phyloP scores from a whole-genome alignment of 1,284 basidiomycete species.

The Malassezia nana region DNA sequence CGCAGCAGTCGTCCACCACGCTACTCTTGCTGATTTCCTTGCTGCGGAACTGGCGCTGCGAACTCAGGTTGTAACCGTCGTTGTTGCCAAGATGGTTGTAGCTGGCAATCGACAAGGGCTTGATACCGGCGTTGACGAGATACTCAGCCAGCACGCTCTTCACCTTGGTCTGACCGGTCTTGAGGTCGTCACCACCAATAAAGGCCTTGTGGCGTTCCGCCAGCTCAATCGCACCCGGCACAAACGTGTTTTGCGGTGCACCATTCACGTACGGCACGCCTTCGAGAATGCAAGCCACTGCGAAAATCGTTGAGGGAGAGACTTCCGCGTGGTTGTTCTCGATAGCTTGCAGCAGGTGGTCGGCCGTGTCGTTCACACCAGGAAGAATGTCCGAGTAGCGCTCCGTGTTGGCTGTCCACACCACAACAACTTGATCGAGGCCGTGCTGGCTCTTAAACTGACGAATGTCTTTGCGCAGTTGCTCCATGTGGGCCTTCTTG shows the following conservation, averaged over 20 bases:
- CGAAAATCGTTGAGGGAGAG: conserved; percentile 89
- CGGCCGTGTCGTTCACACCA: conserved; percentile 90
- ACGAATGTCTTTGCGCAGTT: conserved; percentile 83
- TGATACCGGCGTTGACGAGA: conserved; percentile 97
- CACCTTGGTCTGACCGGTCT: conserved; percentile 55
- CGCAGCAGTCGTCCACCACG: conserved; percentile 67
- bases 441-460: conserved; percentile 75
- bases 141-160: conserved; percentile 91
- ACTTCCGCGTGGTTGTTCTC: conserved; percentile 78
- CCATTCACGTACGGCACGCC: conserved; percentile 93
- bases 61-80: conserved; percentile 83
- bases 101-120: conserved; percentile 87
- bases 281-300: conserved; percentile 89
- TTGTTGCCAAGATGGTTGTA: conserved; percentile 99
- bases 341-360: conserved; percentile 74
- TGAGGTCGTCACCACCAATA: conserved; percentile 96
- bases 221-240: conserved; percentile 85
- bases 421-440: conserved; percentile 72
- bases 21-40: conserved; percentile 83
- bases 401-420: conserved; percentile 99
- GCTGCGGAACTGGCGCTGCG: conserved; percentile 86
- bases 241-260: conserved; percentile 97
- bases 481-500: conserved; percentile 83
- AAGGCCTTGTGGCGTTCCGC: conserved; percentile 81
- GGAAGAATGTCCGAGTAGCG: conserved; percentile 89